Base-by-base conservation (phyloP, 2,329 filamentous ascomycete species). In the Geosmithia putterillii region DNA sequence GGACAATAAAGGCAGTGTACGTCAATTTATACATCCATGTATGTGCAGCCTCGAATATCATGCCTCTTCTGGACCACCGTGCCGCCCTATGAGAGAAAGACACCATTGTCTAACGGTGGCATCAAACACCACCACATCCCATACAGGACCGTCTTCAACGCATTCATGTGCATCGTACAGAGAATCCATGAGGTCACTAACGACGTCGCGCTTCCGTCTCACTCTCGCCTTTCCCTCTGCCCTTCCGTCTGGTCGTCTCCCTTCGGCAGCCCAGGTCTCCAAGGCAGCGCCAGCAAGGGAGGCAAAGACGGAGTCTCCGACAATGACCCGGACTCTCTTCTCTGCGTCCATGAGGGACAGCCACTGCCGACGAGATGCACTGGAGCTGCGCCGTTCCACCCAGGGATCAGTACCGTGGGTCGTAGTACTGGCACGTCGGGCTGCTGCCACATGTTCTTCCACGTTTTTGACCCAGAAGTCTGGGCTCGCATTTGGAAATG, bases 1-100 rank as follows among this genome's bases (percentile, higher is more conserved):
- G n/a, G n/a, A n/a, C n/a, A n/a, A n/a, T n/a, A n/a, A n/a, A n/a
- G n/a, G n/a, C n/a, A n/a, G n/a, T n/a, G n/a, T n/a, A n/a, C n/a
- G n/a, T n/a, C n/a, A n/a, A n/a, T n/a, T n/a, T n/a, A n/a, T n/a
- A n/a, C n/a, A n/a, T n/a, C n/a, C n/a, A n/a, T n/a, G n/a, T n/a
- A n/a, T n/a, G n/a, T n/a, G 77, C 73, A 50, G 68, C 74, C 0
- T 70, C n/a, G n/a, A n/a, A n/a, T 68, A 39, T 72, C 73, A 46
- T 73, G 81, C 48, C 76, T 77, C 50, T 51, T 51, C 6, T 69
- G 72, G 3, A 75, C 81, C 23, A 25, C 23, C 53, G 69, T n/a
- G n/a, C n/a, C 72, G 2, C 73, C 81, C 0, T 81, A 81, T 51
- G 54, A 67, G 12, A 67, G 23, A 25, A 6, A 25, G 15, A 14